Evolutionary conservation across 2,329 filamentous ascomycete genomes (phyloP).

Genomic region (Fusarium falciforme): DNA sequence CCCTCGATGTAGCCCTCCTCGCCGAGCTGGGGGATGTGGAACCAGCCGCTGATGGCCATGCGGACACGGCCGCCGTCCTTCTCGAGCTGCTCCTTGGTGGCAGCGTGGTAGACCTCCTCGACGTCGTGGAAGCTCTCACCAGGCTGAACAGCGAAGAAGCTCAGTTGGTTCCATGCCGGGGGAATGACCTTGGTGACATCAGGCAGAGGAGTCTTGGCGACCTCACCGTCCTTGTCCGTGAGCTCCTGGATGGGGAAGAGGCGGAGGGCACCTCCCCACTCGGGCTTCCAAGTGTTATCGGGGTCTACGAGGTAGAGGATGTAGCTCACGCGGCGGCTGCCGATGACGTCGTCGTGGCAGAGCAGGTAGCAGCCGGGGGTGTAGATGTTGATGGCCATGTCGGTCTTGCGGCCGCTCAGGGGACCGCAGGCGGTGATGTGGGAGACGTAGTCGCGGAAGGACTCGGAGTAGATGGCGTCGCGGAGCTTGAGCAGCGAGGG

Average conservation of each 20-base stretch:
- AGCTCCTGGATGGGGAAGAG: conserved; percentile 79
- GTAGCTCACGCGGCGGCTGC: conserved; percentile 94
- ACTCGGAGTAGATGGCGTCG: conserved; percentile 90
- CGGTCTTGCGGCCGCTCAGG: conserved; percentile 92
- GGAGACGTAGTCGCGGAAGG: conserved; percentile 90
- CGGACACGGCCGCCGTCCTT: conserved; percentile 82
- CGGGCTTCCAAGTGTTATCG: conserved; percentile 86
- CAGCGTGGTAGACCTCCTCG: conserved; percentile 90
- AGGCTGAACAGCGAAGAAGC: conserved; percentile 97
- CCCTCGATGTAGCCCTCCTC: conserved; percentile 93
- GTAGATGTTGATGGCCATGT: conserved; percentile 99
- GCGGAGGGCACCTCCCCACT: conserved; percentile 93
- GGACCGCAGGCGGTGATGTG: conserved; percentile 87
- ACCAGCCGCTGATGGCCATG: conserved; percentile 99
- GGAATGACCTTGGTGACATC: conserved; percentile 87
- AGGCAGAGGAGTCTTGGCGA: conserved; percentile 82
- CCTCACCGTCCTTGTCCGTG: conserved; percentile 72
- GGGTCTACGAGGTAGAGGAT: conserved; percentile 96
- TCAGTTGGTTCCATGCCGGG: conserved; percentile 96
- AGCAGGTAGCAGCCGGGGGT: conserved; percentile 95
- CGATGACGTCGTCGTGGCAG: conserved; percentile 98
- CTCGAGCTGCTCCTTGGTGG: conserved; percentile 67
- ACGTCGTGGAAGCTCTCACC: conserved; percentile 99
- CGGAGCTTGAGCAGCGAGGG: conserved; percentile 92
- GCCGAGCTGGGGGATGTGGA: conserved; percentile 94